Base-by-base conservation (phyloP, 495 filamentous ascomycete genomes). In the Rusavskia elegans region DNA sequence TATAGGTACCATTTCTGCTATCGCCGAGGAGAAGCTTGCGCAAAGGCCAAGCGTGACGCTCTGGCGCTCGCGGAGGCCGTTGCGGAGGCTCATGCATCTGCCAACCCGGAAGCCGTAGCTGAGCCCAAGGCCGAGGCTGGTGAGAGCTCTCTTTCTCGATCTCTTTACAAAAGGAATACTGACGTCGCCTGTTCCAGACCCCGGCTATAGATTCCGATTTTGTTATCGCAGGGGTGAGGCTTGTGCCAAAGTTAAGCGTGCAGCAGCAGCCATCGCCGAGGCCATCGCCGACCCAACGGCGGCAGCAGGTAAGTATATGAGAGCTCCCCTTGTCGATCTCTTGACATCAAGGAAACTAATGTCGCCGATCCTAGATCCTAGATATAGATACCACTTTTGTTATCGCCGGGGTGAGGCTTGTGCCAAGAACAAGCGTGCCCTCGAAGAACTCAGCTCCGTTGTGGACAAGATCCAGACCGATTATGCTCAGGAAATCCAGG, bases 241-340 rank as follows among this genome's bases (percentile, higher is more conserved):
- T 45, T 76, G 64, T 44, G 44, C 51, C 25, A 66, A 73, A 41
- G 59, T 73, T 54, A 73, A 71, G 63, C 73, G 74, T 50, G 71
- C 71, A 32, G 74, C 73, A 21, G 68, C 73, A n/a, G 73, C 67
- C 39, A 57, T 72, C 25, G 71, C 70, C 27, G 68, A 71, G 46
- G 69, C 72, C 52, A 63, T 71, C 59, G 59, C 67, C 11, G 60
- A 64, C 16, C 57, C 60, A 37, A 51, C 30, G 27, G 11, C 42
- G 10, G 50, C 46, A 14, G 50, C 50, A n/a, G 7, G 21, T 8
- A 29, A 23, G 8, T 10, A 50, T n/a, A 27, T 1, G 25, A 27
- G 25, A 27, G 25, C 3, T 27, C 25, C 4, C 25, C 25, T 27
- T 27, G 4, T 27, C 25, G 25, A 3, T 27, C 25, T 27, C 25